Base-by-base conservation (phyloP, 345 rosid genomes). In the Psidium guajava region DNA sequence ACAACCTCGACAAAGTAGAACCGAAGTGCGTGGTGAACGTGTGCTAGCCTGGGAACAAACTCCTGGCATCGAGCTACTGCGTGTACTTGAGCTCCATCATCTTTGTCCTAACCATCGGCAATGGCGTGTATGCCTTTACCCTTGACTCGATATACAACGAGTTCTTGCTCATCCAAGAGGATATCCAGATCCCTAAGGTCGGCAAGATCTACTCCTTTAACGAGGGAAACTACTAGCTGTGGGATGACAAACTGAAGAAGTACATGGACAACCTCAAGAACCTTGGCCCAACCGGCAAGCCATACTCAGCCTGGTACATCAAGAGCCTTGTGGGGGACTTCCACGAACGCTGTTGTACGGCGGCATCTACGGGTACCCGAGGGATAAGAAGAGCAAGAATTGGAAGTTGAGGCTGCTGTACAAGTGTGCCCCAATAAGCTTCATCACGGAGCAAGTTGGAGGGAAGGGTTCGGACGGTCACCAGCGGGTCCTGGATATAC, bases 351-450 rank as follows among this genome's bases (percentile, higher is more conserved):
- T 97, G 52, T 87, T 97, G 42, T 97, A 97, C 16, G 98, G 99
- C 61, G 98, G 98, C 36, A 97, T 97, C 74, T 97, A 97, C 14
- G 99, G 99, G 53, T 95, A 97, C 89, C 98, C 98, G 3, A 95
- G 96, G 82, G 99, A 97, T 90, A 90, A 91, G 86, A 95, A 94
- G 91, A 97, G 97, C 93, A 93, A 95, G 91, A 97, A 97, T 52
- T 98, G 99, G 77, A 97, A 95, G 92, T 90, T 97, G 84, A 95
- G 98, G 91, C 93, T 97, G 54, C 87, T 95, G 90, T 95, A 94
- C 59, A 98, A 97, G 83, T 94, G 99, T 84, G 99, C 99, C 83
- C 99, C 99, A 0, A 97, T 95, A 98, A 97, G 99, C 91, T 95
- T 93, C 86, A 94, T 97, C 32, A 98, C 87, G 5, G 98, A 97